These are phyloP conservation scores for Neonectria ditissima DNA, from an alignment of 2,329 filamentous ascomycete genomes.

Conservation along the genomic window DNA sequence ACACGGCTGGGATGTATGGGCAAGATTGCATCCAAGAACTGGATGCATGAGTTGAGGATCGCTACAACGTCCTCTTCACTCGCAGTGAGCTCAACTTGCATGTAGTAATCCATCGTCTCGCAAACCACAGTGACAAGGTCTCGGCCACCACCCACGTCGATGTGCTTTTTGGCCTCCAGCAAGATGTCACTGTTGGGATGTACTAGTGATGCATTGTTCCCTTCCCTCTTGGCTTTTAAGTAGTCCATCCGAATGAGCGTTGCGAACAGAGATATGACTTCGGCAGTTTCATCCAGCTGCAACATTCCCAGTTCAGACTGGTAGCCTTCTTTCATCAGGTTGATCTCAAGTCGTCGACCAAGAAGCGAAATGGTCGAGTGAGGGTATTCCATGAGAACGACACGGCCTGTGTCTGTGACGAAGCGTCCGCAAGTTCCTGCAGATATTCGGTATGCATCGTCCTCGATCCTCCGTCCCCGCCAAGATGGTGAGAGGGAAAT, in stretches of 20 bases:
- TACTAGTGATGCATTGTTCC: slow-evolving; percentile 48
- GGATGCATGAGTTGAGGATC: slow-evolving; percentile 76
- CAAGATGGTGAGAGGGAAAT: slow-evolving; percentile 64
- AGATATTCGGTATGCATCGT: slow-evolving; percentile 71
- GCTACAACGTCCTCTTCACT: slow-evolving; percentile 75
- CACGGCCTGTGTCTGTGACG: slow-evolving; percentile 80
- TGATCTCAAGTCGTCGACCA: slow-evolving; percentile 79
- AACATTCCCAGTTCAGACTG: slow-evolving; percentile 65
- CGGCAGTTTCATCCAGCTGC: slow-evolving; percentile 72
- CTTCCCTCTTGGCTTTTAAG: slow-evolving; percentile 49
- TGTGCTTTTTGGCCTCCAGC: slow-evolving; percentile 66
- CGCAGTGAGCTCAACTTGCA: slow-evolving; percentile 67
- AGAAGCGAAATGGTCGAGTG: slow-evolving; percentile 86
- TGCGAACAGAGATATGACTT: slow-evolving; percentile 80
- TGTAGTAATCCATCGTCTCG: slow-evolving; percentile 82
- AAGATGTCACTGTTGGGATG: slow-evolving; percentile 59
- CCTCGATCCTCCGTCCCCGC: slow-evolving; percentile 57
- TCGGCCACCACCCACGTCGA: slow-evolving; percentile 62
- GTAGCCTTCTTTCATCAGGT: slow-evolving; percentile 67
- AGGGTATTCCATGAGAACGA: slow-evolving; percentile 80
- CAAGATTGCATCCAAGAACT: slow-evolving; percentile 82
- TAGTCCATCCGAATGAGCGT: slow-evolving; percentile 71
- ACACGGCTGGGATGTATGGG: slow-evolving; percentile 83
- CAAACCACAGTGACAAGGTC: slow-evolving; percentile 87
- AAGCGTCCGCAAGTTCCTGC: slow-evolving; percentile 77